Evolutionary conservation across 345 rosid genomes (phyloP), one percentile per base, ranked within the genome.

Genomic region (Draba incana): DNA sequence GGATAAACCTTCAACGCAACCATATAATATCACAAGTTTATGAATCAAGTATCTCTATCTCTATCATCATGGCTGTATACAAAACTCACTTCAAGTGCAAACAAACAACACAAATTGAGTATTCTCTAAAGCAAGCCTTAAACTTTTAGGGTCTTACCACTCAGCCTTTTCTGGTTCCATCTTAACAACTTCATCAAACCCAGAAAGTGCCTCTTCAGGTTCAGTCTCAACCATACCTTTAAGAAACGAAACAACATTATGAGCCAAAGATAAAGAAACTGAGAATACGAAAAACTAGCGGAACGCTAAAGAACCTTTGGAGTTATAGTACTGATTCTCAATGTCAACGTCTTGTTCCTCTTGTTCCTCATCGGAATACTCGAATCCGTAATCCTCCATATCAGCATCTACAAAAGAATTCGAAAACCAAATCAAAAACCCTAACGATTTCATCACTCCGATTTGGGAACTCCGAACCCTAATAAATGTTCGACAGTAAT

Each of bases 81-180:
- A 20, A 20, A 20, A 20, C 20, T 1, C 20, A 20, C 20, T 20
- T 20, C 20, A 20, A 20, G 39, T 45, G 14, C 20, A 47, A 10
- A 6, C 28, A 30, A 30, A 13, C 35, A 35, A 35, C 8, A n/a
- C 16, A 51, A 51, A 41, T 9, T 25, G 42, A 39, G 10, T 41
- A 69, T 30, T 20, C 60, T 60, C 66, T 8, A 47, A 37, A 8
- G 30, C 13, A 6, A 8, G 10, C 2, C 8, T 35, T 8, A 0
- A 35, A 6, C 39, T 35, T 8, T 0, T 1, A 35, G 37, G 37
- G 3, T 47, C 84, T 86, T 75, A 95, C 98, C 99, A 92, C 30
- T 95, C 99, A 57, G 99, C 96, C 78, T 95, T 95, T 66, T 92
- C 92, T 44, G 97, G 99, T 75, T 95, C 99, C 99, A 95, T 95